Evolutionary conservation across 2,329 filamentous ascomycete species (phyloP), one percentile per base, ranked within the genome.

Genomic region (Hortaea sp.): DNA sequence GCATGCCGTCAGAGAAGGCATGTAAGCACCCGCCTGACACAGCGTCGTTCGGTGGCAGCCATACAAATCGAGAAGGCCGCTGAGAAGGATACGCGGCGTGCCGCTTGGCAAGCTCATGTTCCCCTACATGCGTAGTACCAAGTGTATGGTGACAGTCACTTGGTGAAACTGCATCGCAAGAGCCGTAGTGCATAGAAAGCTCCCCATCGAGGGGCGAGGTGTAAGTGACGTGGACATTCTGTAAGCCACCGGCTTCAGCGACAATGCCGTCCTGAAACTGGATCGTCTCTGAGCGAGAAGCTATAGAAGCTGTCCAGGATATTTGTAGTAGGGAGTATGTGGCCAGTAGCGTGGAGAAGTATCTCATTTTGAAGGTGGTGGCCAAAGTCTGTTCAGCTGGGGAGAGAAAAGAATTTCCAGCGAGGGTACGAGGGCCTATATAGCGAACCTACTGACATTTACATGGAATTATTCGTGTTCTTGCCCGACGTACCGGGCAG

Each of bases 171-270:
- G 70, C 65, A 39, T 65, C 57, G 49, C 72, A 75, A 39, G 64
- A 55, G 1, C 71, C 73, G 51, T 74, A 71, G 5, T 72, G 64
- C 27, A 74, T 52, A 2, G 63, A 62, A 6, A 74, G 47, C 11
- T 69, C 59, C 5, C 71, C 72, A 46, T 72, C 67, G 29, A 71
- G 67, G 13, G 61, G 58, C 12, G 63, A 58, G 35, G 63, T 62
- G 49, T 69, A 74, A 5, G 59, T 63, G 13, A 76, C 58, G 39
- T 74, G 66, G 29, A 76, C 62, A 53, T 76, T 76, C 53, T 76
- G 71, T 49, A 76, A 54, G 13, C 59, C 60, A 37, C 59, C 58
- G 29, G 57, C 59, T 42, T 63, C 58, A 6, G 56, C 57, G 7
- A 51, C 29, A 12, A 60, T 53, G 27, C 44, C 46, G 47, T 59